phyloP scores from a whole-genome alignment of 257 asterid genomes.

The Fraxinus excelsior region DNA sequence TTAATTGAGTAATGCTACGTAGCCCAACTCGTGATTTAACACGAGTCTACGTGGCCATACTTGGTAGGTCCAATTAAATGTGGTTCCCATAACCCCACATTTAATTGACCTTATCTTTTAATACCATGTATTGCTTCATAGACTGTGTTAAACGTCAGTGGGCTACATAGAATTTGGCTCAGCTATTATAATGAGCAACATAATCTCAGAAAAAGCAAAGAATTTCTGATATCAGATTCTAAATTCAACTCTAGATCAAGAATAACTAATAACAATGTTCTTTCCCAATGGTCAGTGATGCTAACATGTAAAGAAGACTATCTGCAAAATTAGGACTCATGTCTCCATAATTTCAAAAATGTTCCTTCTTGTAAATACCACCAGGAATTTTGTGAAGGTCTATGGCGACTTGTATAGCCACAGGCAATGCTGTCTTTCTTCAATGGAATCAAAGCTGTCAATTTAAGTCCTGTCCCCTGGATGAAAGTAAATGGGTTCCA shows the following conservation, averaged over 20 bases:
- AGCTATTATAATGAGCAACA: background rate
- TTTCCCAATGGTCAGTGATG: background rate
- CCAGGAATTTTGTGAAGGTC: background rate
- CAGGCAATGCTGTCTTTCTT: background rate
- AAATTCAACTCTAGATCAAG: background rate
- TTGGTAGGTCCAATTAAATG: no score
- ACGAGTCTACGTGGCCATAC: no score
- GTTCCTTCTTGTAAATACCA: background rate
- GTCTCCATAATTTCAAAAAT: background rate
- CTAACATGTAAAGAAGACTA: background rate
- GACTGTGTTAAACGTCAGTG: no score
- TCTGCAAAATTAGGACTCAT: background rate
- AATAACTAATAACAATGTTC: background rate
- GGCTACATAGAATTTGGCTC: background rate
- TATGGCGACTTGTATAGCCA: background rate
- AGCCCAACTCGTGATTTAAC: no score
- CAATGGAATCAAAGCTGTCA: background rate
- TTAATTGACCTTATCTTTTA: no score
- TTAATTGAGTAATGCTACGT: background rate
- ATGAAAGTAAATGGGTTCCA: background rate
- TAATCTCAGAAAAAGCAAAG: background rate
- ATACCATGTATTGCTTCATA: no score
- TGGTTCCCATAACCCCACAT: no score
- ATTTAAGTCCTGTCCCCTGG: background rate
- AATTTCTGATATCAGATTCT: background rate